Evolutionary conservation across 2,329 filamentous ascomycete genomes (phyloP).

Genomic region (Phaeophleospora eucalypticola): DNA sequence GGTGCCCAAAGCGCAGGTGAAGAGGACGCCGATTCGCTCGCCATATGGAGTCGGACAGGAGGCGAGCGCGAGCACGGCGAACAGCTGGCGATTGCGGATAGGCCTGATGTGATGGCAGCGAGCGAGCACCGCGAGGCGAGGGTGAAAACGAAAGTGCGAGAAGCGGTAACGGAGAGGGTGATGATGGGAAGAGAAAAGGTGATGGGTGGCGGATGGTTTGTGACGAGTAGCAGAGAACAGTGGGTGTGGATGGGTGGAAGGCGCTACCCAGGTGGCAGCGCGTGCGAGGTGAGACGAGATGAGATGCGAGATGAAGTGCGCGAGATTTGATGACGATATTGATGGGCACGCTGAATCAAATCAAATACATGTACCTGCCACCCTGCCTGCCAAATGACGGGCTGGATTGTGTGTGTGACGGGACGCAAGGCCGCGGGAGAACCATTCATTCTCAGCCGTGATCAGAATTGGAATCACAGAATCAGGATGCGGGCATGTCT

Average conservation of each 20-base stretch:
- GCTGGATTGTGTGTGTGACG: no score
- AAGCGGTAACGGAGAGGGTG: neutral
- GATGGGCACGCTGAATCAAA: neutral
- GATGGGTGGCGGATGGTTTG: neutral
- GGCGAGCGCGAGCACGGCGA: neutral
- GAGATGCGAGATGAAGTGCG: neutral
- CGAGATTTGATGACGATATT: neutral
- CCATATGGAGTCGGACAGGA: neutral
- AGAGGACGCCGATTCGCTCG: neutral
- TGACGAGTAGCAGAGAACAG: neutral
- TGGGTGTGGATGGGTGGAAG: neutral
- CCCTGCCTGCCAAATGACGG: no score
- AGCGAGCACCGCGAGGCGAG: no score
- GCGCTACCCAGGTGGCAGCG: neutral
- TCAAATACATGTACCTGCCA: no score
- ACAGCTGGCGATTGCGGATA: neutral
- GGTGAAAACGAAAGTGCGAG: neutral
- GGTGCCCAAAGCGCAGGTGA: constrained; percentile 7
- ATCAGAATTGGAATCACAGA: no score
- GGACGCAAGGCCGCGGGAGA: no score
- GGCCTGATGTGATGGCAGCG: neutral
- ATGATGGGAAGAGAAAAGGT: neutral
- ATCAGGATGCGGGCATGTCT: no score
- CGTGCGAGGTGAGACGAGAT: neutral
- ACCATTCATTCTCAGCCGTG: no score